Evolutionary conservation across 306 rosid species (phyloP).

Genomic region (Mimosa pudica): DNA sequence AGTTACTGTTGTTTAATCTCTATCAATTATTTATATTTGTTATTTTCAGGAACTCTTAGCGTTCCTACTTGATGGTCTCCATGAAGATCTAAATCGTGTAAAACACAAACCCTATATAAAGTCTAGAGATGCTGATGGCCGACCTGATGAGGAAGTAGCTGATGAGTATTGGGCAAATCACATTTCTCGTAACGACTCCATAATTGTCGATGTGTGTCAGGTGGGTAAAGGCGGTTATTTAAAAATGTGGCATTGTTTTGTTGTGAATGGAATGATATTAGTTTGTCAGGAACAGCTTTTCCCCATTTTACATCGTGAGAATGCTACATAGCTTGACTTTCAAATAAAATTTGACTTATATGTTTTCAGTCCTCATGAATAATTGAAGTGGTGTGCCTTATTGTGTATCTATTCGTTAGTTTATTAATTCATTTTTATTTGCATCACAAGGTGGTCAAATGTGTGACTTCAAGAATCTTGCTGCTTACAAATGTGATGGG

Average conservation of each 20-base stretch:
- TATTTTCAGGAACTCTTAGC: conserved; percentile 92
- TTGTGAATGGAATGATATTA: conserved; percentile 29
- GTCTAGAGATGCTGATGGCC: conserved; percentile 97
- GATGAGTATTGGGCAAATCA: conserved; percentile 99
- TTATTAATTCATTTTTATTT: conserved; percentile 14
- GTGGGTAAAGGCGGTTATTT: conserved; percentile 51
- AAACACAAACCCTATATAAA: conserved; percentile 91
- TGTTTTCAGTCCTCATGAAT: neutral
- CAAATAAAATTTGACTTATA: conserved; percentile 13
- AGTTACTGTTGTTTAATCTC: conserved; percentile 29
- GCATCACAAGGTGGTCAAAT: conserved; percentile 4
- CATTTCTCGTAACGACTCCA: conserved; percentile 97
- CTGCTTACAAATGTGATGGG: conserved; percentile 8
- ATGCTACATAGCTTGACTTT: conserved; percentile 6
- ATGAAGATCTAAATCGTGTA: conserved; percentile 97
- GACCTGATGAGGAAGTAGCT: conserved; percentile 98
- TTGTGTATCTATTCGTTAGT: neutral
- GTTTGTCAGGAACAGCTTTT: conserved; percentile 21
- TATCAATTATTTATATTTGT: conserved; percentile 31
- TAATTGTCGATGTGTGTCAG: conserved; percentile 97
- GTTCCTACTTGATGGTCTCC: conserved; percentile 96
- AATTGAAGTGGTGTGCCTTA: conserved; percentile 14
- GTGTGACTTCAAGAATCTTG: neutral
- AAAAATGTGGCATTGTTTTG: neutral
- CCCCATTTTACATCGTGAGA: conserved; percentile 28